These are phyloP conservation scores for Parascedosporium putredinis DNA, from an alignment of 2,329 filamentous ascomycete species.

Conservation along the genomic window DNA sequence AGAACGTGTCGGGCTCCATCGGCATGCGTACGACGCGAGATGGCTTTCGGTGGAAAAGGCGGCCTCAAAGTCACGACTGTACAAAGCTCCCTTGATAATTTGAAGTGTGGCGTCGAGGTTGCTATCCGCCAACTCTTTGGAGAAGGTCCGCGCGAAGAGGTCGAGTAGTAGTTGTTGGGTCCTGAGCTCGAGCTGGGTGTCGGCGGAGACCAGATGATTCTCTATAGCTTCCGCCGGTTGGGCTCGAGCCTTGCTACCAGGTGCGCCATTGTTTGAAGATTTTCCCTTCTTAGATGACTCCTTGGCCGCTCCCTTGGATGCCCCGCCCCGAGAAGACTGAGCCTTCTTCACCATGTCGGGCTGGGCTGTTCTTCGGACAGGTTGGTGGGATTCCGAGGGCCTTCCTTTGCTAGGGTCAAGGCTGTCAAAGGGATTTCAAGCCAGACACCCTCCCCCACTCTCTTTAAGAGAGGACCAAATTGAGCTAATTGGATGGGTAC, in stretches of 20 bases:
- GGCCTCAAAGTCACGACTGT: slow-evolving; percentile 68
- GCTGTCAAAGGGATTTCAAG: no score
- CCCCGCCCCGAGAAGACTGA: neutral
- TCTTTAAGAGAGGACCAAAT: no score
- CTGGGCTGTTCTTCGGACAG: no score
- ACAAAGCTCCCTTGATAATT: slow-evolving; percentile 76
- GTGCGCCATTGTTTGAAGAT: no score
- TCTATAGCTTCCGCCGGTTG: neutral
- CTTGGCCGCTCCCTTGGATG: neutral
- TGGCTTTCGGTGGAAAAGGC: slow-evolving; percentile 67
- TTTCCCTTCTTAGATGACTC: no score
- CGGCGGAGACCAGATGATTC: neutral
- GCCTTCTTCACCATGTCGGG: neutral
- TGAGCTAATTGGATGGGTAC: neutral
- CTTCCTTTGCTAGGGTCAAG: no score
- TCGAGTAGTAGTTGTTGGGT: slow-evolving; percentile 61
- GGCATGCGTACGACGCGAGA: slow-evolving; percentile 72
- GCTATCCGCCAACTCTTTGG: slow-evolving; percentile 33
- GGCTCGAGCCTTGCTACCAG: no score
- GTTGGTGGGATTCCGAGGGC: no score
- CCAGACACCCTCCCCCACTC: no score
- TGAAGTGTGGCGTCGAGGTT: slow-evolving; percentile 54
- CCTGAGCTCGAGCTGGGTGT: neutral
- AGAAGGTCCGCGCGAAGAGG: slow-evolving; percentile 60
- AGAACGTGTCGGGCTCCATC: slow-evolving; percentile 84